Conservation (phyloP, 73 alveolate genomes). For the Paramecium octaurelia region DNA sequence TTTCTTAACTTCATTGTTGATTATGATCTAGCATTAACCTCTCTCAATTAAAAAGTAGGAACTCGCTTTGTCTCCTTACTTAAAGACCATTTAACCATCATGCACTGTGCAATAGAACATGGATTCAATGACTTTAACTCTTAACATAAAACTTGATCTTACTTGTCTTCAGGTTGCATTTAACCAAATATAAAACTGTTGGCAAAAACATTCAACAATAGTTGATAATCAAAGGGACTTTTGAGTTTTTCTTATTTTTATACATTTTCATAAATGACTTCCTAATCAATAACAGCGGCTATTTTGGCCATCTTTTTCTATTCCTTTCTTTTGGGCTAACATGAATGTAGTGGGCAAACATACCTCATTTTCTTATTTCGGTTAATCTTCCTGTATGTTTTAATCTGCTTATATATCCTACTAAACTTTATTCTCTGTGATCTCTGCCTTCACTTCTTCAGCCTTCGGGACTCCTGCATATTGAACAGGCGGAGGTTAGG, state of each 20-base stretch:
- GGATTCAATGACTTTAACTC: constrained; percentile 42
- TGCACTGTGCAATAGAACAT: constrained; percentile 55
- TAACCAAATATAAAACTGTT: neutral
- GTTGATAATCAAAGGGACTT: constrained; percentile 25
- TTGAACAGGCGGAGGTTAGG: neutral
- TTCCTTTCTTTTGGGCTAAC: neutral
- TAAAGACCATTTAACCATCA: constrained; percentile 70
- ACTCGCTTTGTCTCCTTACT: constrained; percentile 86
- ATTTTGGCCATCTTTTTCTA: constrained; percentile 19
- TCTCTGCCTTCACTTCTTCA: neutral
- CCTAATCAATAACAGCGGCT: constrained; percentile 19
- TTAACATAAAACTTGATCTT: neutral
- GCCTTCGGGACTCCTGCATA: neutral
- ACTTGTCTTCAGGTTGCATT: constrained; percentile 12
- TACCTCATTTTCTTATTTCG: neutral
- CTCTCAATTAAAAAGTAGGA: constrained; percentile 74
- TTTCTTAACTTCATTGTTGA: constrained; percentile 62
- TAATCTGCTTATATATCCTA: neutral
- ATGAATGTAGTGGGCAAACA: neutral
- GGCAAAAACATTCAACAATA: neutral
- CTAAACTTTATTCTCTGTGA: neutral
- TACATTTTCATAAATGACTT: neutral
- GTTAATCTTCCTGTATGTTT: neutral
- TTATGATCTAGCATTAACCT: constrained; percentile 76
- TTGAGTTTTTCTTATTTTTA: neutral